phyloP scores from a whole-genome alignment of 495 filamentous ascomycete species.

The Xeromyces bisporus region DNA sequence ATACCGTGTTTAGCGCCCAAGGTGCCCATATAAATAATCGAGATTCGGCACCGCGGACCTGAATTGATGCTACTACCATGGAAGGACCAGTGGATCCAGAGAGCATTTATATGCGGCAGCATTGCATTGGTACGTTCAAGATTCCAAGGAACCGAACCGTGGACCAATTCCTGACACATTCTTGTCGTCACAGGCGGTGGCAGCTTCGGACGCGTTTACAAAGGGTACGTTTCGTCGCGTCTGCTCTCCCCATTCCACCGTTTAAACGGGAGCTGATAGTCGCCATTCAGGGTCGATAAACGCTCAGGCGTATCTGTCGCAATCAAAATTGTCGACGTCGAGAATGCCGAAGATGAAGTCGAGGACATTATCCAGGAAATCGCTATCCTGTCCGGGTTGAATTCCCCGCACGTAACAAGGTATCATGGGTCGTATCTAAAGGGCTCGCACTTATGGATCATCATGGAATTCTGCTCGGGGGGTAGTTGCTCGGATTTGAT shows the following conservation, averaged over 20 bases:
- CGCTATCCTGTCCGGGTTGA: constrained; percentile 81
- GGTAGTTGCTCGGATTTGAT: constrained; percentile 82
- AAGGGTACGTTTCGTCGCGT: constrained; percentile 50
- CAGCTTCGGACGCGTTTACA: constrained; percentile 92
- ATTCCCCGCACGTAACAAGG: constrained; percentile 87
- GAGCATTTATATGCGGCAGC: constrained; percentile 80
- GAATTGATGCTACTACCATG: constrained; percentile 18
- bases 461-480: constrained; percentile 90
- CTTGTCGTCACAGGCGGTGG: constrained; percentile 41
- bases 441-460: constrained; percentile 93
- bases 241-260: constrained; percentile 11
- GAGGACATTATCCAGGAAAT: constrained; percentile 99
- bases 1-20: too few relatives aligned
- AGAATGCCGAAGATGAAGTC: constrained; percentile 95
- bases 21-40: constrained; percentile 3
- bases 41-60: not conserved
- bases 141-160: not conserved
- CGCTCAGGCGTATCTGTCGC: constrained; percentile 72
- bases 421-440: constrained; percentile 94
- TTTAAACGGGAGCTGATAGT: too few relatives aligned
- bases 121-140: constrained; percentile 63
- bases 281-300: constrained; percentile 61
- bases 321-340: constrained; percentile 95
- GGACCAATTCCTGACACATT: not conserved
- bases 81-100: constrained; percentile 53